Evolutionary conservation across 1,284 basidiomycete genomes (phyloP).

Genomic region (Puccinia hordei): DNA sequence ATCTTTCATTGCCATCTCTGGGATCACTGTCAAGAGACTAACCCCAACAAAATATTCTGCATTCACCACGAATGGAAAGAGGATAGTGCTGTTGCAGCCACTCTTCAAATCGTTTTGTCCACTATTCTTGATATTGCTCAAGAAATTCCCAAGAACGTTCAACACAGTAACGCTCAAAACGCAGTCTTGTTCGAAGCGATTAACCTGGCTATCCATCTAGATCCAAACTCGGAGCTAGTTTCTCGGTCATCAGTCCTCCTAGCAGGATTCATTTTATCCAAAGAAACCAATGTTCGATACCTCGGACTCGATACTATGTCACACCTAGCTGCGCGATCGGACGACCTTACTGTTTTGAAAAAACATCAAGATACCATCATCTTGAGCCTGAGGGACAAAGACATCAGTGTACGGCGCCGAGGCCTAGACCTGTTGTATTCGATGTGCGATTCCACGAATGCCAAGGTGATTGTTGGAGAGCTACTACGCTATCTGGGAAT

Average conservation of each 20-base stretch:
- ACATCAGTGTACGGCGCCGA: conserved; percentile 91
- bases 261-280: conserved; percentile 91
- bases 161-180: conserved; percentile 98
- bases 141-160: conserved; percentile 88
- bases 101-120: conserved; percentile 81
- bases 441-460: conserved; percentile 97
- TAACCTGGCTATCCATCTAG: conserved; percentile 91
- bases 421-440: conserved; percentile 95
- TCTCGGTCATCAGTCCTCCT: conserved; percentile 86
- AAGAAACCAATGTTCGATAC: conserved; percentile 98
- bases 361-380: conserved; percentile 95
- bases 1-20: not conserved
- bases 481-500: conserved; percentile 87
- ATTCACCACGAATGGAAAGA: conserved; percentile 63
- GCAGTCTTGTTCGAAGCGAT: conserved; percentile 99
- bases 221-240: conserved; percentile 86
- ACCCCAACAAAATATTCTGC: not conserved
- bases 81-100: conserved; percentile 75
- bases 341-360: conserved; percentile 84
- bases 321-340: conserved; percentile 85
- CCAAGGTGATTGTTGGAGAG: conserved; percentile 91
- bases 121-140: conserved; percentile 91
- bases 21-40: not conserved
- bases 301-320: conserved; percentile 98
- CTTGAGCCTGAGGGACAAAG: conserved; percentile 87